Evolutionary conservation across 1,284 basidiomycete species (phyloP), one percentile per base, ranked within the genome.

Genomic region (Sphaerobolus stellatus): DNA sequence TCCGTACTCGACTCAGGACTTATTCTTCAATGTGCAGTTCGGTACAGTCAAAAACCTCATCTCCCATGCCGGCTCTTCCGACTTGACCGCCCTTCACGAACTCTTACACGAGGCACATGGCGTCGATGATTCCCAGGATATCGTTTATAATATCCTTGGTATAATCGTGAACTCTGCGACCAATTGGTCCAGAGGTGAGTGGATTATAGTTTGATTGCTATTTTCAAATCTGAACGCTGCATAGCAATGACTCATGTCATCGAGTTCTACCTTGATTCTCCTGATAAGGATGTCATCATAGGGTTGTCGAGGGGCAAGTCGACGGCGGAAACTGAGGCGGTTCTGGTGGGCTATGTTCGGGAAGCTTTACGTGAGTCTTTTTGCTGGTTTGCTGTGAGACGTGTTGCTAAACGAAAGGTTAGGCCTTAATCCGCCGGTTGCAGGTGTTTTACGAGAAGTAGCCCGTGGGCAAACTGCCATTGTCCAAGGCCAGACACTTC

Each of bases 301-400:
- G 59, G 68, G 1, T 69, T 77, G 55, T 71, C 64, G 48, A 68
- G 60, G 59, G 18, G 44, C 59, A 9, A 62, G 65, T 3, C 58
- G 63, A 3, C 22, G 5, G 46, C 63, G 61, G 30, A 76, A 57
- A 68, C 73, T 8, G 59, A 65, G 11, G 58, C 56, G 3, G 65
- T 68, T 52, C 60, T 83, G 16, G 72, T 79, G 68, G 64, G 52
- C 8, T 77, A 79, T 61, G 71, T 84, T 16, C 71, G 73, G 50
- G 76, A 79, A 58, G 84, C 82, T 9, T 67, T 87, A 52, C 68
- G 80, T 79, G 58, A 64, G 79, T 73, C 53, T 31, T 41, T 6
- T 49, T 24, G 8, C 24, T 36, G 14, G 29, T 14, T 45, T 20
- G 8, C 24, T 28, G 25, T 29, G 7, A 24, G 11, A 18, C 6